These are phyloP conservation scores for Kwoniella sp. DNA, from an alignment of 768 basidiomycete genomes.

Conservation along the genomic window DNA sequence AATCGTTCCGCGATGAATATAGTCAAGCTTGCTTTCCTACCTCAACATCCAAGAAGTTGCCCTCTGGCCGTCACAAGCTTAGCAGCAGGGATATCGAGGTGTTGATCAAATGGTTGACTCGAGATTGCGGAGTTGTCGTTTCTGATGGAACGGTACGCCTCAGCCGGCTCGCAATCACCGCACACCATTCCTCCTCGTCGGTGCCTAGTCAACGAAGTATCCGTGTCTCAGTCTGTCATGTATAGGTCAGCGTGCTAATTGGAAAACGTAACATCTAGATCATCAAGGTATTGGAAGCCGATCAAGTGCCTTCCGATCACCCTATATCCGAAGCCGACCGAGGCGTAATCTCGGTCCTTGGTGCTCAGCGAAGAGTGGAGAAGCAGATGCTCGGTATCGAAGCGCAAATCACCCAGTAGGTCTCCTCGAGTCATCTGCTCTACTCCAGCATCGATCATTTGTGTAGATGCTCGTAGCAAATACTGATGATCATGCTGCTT, in stretches of 20 bases:
- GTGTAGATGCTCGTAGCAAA: no score
- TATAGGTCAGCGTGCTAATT: no score
- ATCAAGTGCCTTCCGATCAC: constrained; percentile 54
- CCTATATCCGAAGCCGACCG: constrained; percentile 74
- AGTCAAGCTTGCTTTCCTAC: constrained; percentile 30
- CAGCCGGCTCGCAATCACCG: no score
- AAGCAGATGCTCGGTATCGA: constrained; percentile 72
- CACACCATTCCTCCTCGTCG: no score
- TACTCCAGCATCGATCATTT: no score
- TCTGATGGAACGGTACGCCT: constrained; percentile 67
- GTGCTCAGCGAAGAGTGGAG: constrained; percentile 68
- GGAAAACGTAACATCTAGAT: constrained; percentile 60
- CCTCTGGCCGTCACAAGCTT: constrained; percentile 56
- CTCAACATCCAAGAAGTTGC: constrained; percentile 32
- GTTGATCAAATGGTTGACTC: constrained; percentile 73
- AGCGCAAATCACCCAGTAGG: constrained; percentile 71
- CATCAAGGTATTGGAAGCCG: constrained; percentile 72
- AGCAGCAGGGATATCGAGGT: constrained; percentile 69
- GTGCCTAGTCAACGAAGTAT: no score
- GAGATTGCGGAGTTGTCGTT: constrained; percentile 70
- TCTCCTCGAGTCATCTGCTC: no score
- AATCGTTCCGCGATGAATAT: constrained; percentile 34
- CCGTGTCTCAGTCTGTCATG: no score
- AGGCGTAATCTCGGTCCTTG: constrained; percentile 78
- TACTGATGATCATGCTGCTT: no score